phyloP scores from a whole-genome alignment of 1,284 basidiomycete species.

The Phylloporus sp. region DNA sequence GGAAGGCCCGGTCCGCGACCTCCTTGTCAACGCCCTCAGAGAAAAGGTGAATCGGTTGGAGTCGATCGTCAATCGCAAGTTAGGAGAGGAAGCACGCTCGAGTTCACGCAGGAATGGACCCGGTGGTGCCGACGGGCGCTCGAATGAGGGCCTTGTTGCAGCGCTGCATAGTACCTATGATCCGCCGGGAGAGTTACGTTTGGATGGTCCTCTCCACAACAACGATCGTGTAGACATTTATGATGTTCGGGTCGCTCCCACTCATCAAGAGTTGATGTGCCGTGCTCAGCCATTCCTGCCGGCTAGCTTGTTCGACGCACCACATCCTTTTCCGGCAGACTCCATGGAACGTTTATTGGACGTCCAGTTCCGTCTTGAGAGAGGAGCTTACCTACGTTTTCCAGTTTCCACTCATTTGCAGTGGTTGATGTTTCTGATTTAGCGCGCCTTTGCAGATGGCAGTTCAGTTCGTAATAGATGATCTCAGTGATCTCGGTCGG shows the following conservation, averaged over 20 bases:
- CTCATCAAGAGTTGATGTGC: slow-evolving; percentile 60
- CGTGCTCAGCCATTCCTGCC: slow-evolving; percentile 56
- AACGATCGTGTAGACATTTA: slow-evolving; percentile 64
- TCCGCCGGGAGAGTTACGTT: slow-evolving; percentile 55
- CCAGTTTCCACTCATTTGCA: not conserved
- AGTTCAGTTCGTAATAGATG: slow-evolving; percentile 48
- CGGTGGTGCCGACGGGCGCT: slow-evolving; percentile 1
- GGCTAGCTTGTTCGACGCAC: slow-evolving; percentile 57
- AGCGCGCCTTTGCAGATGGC: slow-evolving; percentile 58
- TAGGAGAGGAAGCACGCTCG: slow-evolving; percentile 33
- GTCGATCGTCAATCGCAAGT: slow-evolving; percentile 45
- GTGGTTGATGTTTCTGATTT: not conserved
- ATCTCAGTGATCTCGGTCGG: slow-evolving; percentile 36
- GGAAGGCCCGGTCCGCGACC: slow-evolving; percentile 32
- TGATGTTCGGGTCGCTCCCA: slow-evolving; percentile 65
- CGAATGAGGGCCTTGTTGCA: slow-evolving; percentile 40
- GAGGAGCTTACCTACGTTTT: slow-evolving; percentile 65
- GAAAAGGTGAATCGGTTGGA: slow-evolving; percentile 47
- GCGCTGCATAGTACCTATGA: slow-evolving; percentile 50
- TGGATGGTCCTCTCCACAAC: slow-evolving; percentile 61
- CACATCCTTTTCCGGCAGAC: slow-evolving; percentile 56
- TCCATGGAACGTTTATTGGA: slow-evolving; percentile 69
- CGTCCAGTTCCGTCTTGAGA: slow-evolving; percentile 68
- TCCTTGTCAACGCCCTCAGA: slow-evolving; percentile 44
- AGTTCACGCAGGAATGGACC: slow-evolving; percentile 12